These are phyloP conservation scores for Yamagishiella unicocca DNA, from an alignment of 139 green algal genomes.

Conservation along the genomic window DNA sequence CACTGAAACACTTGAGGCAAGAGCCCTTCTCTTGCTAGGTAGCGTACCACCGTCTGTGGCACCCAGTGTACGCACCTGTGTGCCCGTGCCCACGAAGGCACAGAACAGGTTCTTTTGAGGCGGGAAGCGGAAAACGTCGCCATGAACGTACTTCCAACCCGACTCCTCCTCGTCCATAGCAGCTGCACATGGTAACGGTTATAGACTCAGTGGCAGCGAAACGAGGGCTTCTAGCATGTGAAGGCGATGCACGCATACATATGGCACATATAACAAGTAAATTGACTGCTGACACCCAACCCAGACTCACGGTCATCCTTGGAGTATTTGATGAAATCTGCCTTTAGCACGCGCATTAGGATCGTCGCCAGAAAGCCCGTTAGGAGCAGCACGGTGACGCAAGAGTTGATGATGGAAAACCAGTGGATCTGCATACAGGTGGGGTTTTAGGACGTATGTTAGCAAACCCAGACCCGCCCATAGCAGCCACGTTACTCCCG, in stretches of 20 bases:
- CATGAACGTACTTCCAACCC: slow-evolving; percentile 95
- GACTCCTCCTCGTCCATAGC: slow-evolving; percentile 74
- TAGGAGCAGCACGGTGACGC: slow-evolving; percentile 93
- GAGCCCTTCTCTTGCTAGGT: too few relatives aligned
- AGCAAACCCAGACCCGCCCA: too few relatives aligned
- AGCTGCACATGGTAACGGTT: slow-evolving; percentile 43
- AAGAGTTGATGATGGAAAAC: slow-evolving; percentile 95
- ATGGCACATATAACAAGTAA: background rate
- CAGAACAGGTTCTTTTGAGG: slow-evolving; percentile 83
- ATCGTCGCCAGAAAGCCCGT: slow-evolving; percentile 95
- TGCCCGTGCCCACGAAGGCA: slow-evolving; percentile 87
- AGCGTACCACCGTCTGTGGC: too few relatives aligned
- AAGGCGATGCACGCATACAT: too few relatives aligned
- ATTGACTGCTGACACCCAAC: too few relatives aligned
- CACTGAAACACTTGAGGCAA: too few relatives aligned
- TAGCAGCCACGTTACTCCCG: too few relatives aligned
- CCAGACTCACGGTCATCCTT: slow-evolving; percentile 66
- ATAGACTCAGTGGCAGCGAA: too few relatives aligned
- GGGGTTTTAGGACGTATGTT: too few relatives aligned
- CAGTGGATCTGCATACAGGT: slow-evolving; percentile 87
- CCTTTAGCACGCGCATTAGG: slow-evolving; percentile 90
- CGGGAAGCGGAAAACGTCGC: slow-evolving; percentile 94
- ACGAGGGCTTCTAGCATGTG: too few relatives aligned
- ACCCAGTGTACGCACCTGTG: slow-evolving; percentile 67
- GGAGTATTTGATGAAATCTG: slow-evolving; percentile 91